These are phyloP conservation scores for Thelonectria olida DNA, from an alignment of 2,329 filamentous ascomycete species.

Conservation along the genomic window DNA sequence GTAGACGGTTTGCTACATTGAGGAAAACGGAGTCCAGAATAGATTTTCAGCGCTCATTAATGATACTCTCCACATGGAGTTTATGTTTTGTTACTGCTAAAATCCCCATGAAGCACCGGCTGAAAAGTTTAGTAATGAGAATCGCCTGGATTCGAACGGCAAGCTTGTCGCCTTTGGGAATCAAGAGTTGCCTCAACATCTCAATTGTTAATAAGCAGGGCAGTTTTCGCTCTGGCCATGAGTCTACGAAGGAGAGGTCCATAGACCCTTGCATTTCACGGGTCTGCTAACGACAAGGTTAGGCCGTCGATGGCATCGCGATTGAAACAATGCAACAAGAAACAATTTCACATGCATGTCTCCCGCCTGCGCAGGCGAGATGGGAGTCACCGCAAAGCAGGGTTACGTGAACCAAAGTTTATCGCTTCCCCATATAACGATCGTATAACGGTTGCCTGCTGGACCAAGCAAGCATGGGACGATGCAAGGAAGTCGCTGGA, in stretches of 20 bases:
- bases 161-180: not conserved
- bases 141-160: not conserved
- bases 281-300: not conserved
- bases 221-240: not conserved
- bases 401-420: not conserved
- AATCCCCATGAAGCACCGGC: too few species aligned
- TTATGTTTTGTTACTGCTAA: too few species aligned
- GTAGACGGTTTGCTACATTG: constrained; percentile 52
- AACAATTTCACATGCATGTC: not conserved
- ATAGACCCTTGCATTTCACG: not conserved
- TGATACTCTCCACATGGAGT: constrained; percentile 7
- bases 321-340: not conserved
- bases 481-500: not conserved
- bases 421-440: not conserved
- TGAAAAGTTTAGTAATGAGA: too few species aligned
- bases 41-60: constrained; percentile 12
- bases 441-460: not conserved
- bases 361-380: not conserved
- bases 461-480: not conserved
- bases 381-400: not conserved
- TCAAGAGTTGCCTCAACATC: too few species aligned
- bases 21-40: not conserved
- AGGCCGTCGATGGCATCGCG: not conserved
- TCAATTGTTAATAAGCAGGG: not conserved
- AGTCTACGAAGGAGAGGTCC: not conserved